These are phyloP conservation scores for Cordyceps militaris DNA, from an alignment of 2,329 filamentous ascomycete species.

Conservation along the genomic window DNA sequence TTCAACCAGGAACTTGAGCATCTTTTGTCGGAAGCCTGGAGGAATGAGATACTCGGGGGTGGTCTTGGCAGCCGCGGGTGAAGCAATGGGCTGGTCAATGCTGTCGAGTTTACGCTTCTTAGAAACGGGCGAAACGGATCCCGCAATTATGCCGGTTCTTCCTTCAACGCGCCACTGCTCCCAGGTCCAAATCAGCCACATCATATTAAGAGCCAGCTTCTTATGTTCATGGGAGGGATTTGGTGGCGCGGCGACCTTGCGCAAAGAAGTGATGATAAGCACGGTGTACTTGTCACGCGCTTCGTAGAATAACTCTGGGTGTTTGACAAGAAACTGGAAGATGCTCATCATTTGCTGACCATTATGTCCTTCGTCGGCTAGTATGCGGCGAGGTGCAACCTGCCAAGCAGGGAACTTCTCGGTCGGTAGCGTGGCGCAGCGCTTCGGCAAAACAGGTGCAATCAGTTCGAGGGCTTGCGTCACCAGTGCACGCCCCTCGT, in stretches of 20 bases:
- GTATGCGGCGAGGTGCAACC: conserved; percentile 78
- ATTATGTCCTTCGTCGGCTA: conserved; percentile 92
- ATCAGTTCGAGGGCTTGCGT: conserved; percentile 92
- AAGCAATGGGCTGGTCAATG: conserved; percentile 41
- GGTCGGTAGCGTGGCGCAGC: conserved; percentile 59
- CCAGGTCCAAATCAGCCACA: conserved; percentile 88
- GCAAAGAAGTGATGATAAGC: conserved; percentile 79
- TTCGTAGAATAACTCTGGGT: conserved; percentile 91
- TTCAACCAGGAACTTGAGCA: conserved; percentile 91
- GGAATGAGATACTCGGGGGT: conserved; percentile 62
- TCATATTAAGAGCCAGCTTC: conserved; percentile 82
- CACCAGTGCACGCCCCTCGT: conserved; percentile 84
- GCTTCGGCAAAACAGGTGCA: conserved; percentile 85
- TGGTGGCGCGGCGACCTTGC: conserved; percentile 77
- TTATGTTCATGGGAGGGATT: conserved; percentile 87
- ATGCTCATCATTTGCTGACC: conserved; percentile 94
- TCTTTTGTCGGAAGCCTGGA: conserved; percentile 60
- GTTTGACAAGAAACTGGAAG: conserved; percentile 90
- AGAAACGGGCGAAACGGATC: conserved; percentile 63
- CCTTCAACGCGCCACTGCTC: conserved; percentile 74
- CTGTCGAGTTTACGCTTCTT: conserved; percentile 73
- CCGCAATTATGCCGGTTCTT: conserved; percentile 30
- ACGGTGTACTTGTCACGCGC: conserved; percentile 85
- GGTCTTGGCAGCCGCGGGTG: conserved; percentile 44
- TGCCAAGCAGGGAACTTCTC: conserved; percentile 82